Conservation (phyloP, 306 rosid species). For the Malus orientalis region DNA sequence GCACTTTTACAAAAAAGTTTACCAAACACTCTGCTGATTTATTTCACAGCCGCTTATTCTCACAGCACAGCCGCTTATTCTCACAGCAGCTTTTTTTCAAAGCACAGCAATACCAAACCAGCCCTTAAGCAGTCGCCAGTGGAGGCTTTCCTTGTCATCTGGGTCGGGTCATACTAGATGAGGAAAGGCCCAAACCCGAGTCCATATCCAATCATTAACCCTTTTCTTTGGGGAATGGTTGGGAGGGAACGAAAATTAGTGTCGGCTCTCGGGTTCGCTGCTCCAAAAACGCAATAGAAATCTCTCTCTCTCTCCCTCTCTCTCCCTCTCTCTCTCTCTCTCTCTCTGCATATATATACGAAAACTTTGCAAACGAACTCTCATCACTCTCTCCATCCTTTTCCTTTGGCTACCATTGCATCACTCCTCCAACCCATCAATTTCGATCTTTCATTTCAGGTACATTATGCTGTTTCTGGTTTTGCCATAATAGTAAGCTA, state of each 20-base stretch:
- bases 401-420: background rate
- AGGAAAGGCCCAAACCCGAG: background rate
- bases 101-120: no score
- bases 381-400: background rate
- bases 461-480: background rate
- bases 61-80: no score
- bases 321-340: background rate
- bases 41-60: no score
- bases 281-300: background rate
- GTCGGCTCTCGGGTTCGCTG: constrained; percentile 53
- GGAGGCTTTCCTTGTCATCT: no score
- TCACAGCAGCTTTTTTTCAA: no score
- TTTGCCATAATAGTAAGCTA: background rate
- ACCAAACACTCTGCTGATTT: no score
- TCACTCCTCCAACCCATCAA: background rate
- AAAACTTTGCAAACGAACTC: background rate
- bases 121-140: no score
- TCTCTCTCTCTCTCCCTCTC: background rate
- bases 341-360: background rate
- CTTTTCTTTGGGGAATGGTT: background rate
- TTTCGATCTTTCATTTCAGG: constrained; percentile 22
- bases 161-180: no score
- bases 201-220: background rate
- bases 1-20: no score
- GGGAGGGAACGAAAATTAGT: constrained; percentile 18